These are phyloP conservation scores for Esteya vermicola DNA, from an alignment of 2,329 filamentous ascomycete genomes.

Conservation along the genomic window DNA sequence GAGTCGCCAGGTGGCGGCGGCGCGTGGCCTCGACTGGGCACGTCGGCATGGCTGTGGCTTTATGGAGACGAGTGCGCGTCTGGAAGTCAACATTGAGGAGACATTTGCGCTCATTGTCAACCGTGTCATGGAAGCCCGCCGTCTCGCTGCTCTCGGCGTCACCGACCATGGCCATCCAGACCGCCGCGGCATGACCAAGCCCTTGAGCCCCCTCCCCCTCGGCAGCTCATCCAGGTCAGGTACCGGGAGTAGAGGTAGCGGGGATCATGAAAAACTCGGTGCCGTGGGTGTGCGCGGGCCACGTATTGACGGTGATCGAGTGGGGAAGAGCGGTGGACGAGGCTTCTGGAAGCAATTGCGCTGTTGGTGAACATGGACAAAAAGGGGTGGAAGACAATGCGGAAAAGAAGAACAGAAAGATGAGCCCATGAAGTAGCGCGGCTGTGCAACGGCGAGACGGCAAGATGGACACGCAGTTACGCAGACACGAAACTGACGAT, in stretches of 20 bases:
- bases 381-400: neutral
- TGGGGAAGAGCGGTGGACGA: slow-evolving; percentile 24
- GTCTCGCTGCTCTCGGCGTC: slow-evolving; percentile 32
- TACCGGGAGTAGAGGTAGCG: slow-evolving; percentile 23
- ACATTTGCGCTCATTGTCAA: slow-evolving; percentile 62
- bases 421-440: neutral
- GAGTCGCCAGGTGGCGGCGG: slow-evolving; percentile 52
- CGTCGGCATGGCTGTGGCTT: slow-evolving; percentile 60
- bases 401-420: neutral
- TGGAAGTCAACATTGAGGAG: slow-evolving; percentile 82
- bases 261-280: slow-evolving; percentile 6
- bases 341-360: slow-evolving; percentile 42
- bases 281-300: slow-evolving; percentile 26
- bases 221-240: slow-evolving; percentile 13
- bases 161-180: slow-evolving; percentile 25
- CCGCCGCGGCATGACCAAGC: slow-evolving; percentile 41
- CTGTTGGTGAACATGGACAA: slow-evolving; percentile 32
- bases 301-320: slow-evolving; percentile 25
- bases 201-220: slow-evolving; percentile 36
- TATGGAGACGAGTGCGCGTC: slow-evolving; percentile 76
- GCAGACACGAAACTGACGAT: too few species aligned
- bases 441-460: neutral
- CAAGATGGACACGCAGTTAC: too few species aligned
- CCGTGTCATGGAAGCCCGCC: slow-evolving; percentile 43
- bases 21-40: slow-evolving; percentile 65